phyloP scores from a whole-genome alignment of 1,284 basidiomycete species.

The Mycena citricolor region DNA sequence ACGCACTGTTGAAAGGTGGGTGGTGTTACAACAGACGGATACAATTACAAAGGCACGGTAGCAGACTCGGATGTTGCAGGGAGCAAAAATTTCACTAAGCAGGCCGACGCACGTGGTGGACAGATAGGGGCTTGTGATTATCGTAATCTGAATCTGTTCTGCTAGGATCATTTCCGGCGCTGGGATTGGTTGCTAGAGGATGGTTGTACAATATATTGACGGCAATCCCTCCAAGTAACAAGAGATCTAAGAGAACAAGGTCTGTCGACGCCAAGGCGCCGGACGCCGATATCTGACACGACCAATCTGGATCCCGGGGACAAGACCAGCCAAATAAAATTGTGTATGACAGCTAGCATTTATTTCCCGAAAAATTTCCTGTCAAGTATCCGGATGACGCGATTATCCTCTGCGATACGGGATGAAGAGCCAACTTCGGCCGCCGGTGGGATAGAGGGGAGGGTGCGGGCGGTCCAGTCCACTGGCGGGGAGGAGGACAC shows the following conservation, averaged over 20 bases:
- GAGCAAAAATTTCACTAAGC: not conserved
- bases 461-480: constrained; percentile 31
- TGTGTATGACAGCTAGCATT: too few relatives aligned
- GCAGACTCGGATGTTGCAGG: not conserved
- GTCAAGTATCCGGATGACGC: constrained; percentile 63
- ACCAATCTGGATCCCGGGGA: too few relatives aligned
- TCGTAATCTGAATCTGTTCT: too few relatives aligned
- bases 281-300: too few relatives aligned
- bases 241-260: too few relatives aligned
- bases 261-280: too few relatives aligned
- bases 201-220: too few relatives aligned
- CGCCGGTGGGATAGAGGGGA: constrained; percentile 21
- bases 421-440: too few relatives aligned
- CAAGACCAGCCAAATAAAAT: too few relatives aligned
- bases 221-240: too few relatives aligned
- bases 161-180: too few relatives aligned
- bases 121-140: not conserved
- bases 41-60: not conserved
- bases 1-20: not conserved
- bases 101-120: constrained; percentile 4
- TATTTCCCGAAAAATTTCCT: constrained; percentile 18
- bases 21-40: not conserved
- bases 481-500: constrained; percentile 35
- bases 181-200: too few relatives aligned
- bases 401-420: constrained; percentile 65